Conservation (phyloP, 495 filamentous ascomycete genomes). For the Podospora pseudopauciseta region DNA sequence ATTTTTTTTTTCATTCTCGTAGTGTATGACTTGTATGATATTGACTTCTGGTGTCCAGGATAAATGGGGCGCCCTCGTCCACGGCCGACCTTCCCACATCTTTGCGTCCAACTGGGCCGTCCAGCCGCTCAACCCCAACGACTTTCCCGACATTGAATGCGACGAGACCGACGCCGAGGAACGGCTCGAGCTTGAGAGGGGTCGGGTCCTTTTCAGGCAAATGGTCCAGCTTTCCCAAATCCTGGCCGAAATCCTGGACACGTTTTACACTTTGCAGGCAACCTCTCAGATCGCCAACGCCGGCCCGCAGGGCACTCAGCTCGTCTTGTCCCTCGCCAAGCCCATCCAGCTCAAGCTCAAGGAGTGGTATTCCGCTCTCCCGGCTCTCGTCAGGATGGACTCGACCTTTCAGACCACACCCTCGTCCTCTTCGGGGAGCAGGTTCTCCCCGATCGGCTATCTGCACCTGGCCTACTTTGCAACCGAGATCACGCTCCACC, state of each 20-base stretch:
- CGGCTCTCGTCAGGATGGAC: conserved; percentile 65
- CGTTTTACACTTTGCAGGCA: conserved; percentile 72
- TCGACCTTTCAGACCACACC: conserved; percentile 39
- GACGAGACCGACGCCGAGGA: conserved; percentile 56
- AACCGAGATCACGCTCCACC: conserved; percentile 79
- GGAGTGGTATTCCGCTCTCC: conserved; percentile 71
- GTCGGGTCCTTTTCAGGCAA: conserved; percentile 63
- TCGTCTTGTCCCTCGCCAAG: conserved; percentile 71
- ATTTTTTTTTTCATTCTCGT: too few relatives aligned
- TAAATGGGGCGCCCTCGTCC: conserved; percentile 86
- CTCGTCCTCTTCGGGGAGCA: conserved; percentile 29
- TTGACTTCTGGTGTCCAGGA: conserved; percentile 51
- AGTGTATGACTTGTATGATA: background rate
- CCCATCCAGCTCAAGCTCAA: conserved; percentile 79
- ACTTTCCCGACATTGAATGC: conserved; percentile 66
- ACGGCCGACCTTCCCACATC: conserved; percentile 82
- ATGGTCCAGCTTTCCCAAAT: conserved; percentile 74
- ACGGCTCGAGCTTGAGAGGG: conserved; percentile 62
- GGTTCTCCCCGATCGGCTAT: conserved; percentile 63
- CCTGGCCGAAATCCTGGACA: conserved; percentile 71
- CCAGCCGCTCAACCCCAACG: conserved; percentile 58
- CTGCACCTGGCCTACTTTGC: conserved; percentile 83
- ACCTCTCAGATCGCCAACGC: conserved; percentile 47
- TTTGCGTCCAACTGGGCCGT: conserved; percentile 81
- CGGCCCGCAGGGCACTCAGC: conserved; percentile 54